A percentile compares a stretch with the other conserved stretches of the same genome.
Evolutionary conservation across 176 grass and related monocot genomes (phyloP).

Genomic region (Puya raimondii): DNA sequence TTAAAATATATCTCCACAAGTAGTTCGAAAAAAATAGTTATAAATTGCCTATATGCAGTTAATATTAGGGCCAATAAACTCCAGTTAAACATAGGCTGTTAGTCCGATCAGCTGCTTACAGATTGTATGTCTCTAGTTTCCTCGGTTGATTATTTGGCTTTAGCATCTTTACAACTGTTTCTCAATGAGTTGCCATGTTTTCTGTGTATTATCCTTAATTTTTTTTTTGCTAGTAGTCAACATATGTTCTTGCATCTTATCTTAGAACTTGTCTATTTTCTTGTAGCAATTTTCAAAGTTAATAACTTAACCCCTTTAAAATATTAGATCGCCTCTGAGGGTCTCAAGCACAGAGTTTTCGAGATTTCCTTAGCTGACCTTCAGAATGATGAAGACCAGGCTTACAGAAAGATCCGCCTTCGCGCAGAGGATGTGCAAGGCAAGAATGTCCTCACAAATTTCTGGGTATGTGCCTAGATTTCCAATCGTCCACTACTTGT

Average conservation of each 20-base stretch:
- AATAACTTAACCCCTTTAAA: neutral
- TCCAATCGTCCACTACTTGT: neutral
- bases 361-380: constrained; percentile 81
- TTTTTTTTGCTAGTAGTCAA: too few species aligned
- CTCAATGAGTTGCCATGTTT: too few species aligned
- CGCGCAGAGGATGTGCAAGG: constrained; percentile 75
- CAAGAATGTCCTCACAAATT: constrained; percentile 77
- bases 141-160: too few species aligned
- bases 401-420: constrained; percentile 81
- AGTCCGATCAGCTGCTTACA: too few species aligned
- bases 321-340: constrained; percentile 80
- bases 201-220: too few species aligned
- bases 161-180: too few species aligned
- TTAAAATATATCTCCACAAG: too few species aligned
- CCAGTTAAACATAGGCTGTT: too few species aligned
- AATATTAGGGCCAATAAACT: too few species aligned
- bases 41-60: too few species aligned
- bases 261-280: neutral
- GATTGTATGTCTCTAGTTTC: too few species aligned
- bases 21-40: too few species aligned
- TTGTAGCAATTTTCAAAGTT: neutral
- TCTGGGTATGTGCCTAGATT: constrained; percentile 42
- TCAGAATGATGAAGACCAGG: constrained; percentile 76
- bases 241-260: neutral
- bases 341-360: constrained; percentile 81